Evolutionary conservation across 768 basidiomycete genomes (phyloP), one percentile per base, ranked within the genome.

Genomic region (Auricularia auricula-judae): DNA sequence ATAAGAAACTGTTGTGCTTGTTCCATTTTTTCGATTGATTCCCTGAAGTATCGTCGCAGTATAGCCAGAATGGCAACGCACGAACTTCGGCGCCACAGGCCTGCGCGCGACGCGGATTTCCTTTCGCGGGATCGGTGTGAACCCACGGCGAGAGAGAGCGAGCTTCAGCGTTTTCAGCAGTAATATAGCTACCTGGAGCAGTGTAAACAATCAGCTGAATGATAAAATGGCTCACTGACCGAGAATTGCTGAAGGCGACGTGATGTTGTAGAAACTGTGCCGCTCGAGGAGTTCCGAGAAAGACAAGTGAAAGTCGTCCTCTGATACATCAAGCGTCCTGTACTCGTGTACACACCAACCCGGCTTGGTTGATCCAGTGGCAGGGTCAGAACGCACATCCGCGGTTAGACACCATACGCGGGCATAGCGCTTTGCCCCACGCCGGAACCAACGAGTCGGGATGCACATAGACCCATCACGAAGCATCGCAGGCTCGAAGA

Each of bases 21-120:
- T 72, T 73, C 73, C 72, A 74, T n/a, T 70, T 67, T 44, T 73
- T 72, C 0, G 68, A 72, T 0, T 68, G 42, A 39, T 74, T 73
- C 0, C 71, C 73, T 1, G 71, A 74, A 3, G 71, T 72, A 44
- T 74, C 72, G 47, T 73, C 70, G 18, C 70, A 69, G 62, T 71
- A 73, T 1, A 67, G 39, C 70, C 69, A 70, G 3, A 74, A 12
- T 14, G 68, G 66, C 4, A 70, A 65, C 4, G 62, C 23, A n/a
- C 39, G 12, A 29, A 72, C 69, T 11, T 53, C 35, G 42, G 63
- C 54, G 7, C 71, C 71, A 1, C 62, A 47, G 5, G 67, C 65
- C 4, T 10, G 29, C 3, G 39, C 47, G 36, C 62, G 54, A 67
- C 66, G 68, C 4, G 4, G 63, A 23, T 69, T 69, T 4, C 47